Percentiles rank a stretch among this genome's conserved stretches.
Evolutionary conservation across 163 green algal genomes (phyloP).

Genomic region (Chlorella variabilis): DNA sequence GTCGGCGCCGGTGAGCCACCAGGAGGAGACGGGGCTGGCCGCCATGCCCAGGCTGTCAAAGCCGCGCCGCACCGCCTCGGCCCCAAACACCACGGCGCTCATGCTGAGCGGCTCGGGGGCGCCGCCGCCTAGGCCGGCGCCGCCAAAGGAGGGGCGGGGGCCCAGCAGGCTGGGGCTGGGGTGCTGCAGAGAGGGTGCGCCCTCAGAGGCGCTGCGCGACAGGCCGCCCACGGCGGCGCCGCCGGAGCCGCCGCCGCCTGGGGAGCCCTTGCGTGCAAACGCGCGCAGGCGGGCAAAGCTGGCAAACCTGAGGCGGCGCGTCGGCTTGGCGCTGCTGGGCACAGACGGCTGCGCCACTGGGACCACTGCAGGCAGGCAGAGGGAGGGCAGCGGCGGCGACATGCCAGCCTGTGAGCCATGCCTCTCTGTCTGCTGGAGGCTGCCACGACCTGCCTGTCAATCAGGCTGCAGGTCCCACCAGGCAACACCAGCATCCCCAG

Average conservation of each 20-base stretch:
- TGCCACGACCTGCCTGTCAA: no score
- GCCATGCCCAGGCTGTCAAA: conserved; percentile 38
- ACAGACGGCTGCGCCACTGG: neutral
- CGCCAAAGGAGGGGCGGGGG: neutral
- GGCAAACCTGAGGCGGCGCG: conserved; percentile 15
- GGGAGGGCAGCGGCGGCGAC: no score
- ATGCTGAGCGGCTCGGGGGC: conserved; percentile 24
- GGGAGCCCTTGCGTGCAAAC: neutral
- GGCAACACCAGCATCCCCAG: no score
- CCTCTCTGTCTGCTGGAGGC: no score
- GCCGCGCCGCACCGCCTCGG: conserved; percentile 26
- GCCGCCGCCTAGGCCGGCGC: neutral
- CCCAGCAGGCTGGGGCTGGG: neutral
- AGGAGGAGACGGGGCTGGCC: conserved; percentile 22
- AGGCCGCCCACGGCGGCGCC: neutral
- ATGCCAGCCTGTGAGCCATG: no score
- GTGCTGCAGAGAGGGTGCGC: neutral
- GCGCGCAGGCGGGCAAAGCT: conserved; percentile 16
- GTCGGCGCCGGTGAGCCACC: conserved; percentile 41
- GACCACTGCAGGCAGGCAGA: neutral
- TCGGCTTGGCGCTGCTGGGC: neutral
- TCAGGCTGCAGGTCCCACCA: no score
- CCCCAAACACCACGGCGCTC: conserved; percentile 33
- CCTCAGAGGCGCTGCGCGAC: neutral
- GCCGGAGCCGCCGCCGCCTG: neutral